Conservation (phyloP, 2,329 filamentous ascomycete species). For the Fonsecaea monophora region DNA sequence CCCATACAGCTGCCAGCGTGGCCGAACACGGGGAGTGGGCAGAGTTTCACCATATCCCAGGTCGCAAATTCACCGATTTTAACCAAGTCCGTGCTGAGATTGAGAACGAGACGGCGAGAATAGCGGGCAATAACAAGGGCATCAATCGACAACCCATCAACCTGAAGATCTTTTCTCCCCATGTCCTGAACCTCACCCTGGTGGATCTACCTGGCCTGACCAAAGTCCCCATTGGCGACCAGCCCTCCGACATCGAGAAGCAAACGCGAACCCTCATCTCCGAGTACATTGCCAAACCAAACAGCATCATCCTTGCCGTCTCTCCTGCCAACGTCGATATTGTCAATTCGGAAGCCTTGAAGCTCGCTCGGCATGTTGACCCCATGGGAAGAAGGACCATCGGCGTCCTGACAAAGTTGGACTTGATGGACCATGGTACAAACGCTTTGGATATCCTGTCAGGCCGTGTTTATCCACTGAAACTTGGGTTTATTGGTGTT, state of each 20-base stretch:
- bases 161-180: conserved; percentile 96
- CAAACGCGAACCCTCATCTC: conserved; percentile 95
- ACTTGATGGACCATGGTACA: conserved; percentile 98
- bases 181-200: conserved; percentile 93
- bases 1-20: conserved; percentile 79
- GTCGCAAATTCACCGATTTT: conserved; percentile 89
- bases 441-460: conserved; percentile 98
- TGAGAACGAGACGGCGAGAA: conserved; percentile 92
- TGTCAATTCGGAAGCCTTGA: conserved; percentile 96
- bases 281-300: conserved; percentile 98
- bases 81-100: conserved; percentile 93
- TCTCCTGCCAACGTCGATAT: conserved; percentile 98
- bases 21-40: conserved; percentile 77
- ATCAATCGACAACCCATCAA: conserved; percentile 98
- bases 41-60: conserved; percentile 94
- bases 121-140: conserved; percentile 96
- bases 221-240: conserved; percentile 97
- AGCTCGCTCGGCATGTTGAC: conserved; percentile 95
- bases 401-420: conserved; percentile 94
- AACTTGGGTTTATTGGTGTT: conserved; percentile 96
- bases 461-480: conserved; percentile 92
- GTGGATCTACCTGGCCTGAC: conserved; percentile 96
- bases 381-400: conserved; percentile 93
- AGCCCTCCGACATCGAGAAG: conserved; percentile 97
- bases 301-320: conserved; percentile 95